These are phyloP conservation scores for Xylaria venustula DNA, from an alignment of 495 filamentous ascomycete genomes.

Conservation along the genomic window DNA sequence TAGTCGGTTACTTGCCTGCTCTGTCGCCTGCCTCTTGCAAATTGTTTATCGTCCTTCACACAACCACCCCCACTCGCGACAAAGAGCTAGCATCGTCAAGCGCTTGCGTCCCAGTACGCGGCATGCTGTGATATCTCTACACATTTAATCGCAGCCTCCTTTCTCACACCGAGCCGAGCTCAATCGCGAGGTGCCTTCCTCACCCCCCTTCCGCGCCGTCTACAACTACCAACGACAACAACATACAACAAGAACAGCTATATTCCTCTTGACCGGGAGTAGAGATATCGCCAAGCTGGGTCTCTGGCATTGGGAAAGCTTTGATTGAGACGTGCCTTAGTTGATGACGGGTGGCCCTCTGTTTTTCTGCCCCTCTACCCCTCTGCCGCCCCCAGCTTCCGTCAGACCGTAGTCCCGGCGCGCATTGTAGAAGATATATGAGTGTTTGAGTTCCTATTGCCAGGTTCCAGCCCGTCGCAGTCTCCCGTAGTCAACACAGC, in stretches of 20 bases:
- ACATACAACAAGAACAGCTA: neutral
- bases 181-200: neutral
- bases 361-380: neutral
- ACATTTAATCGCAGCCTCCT: neutral
- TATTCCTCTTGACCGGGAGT: neutral
- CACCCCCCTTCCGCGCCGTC: too few relatives aligned
- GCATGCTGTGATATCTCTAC: neutral
- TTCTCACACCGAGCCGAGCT: neutral
- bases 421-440: conserved; percentile 34
- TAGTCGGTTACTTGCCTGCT: too few relatives aligned
- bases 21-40: too few relatives aligned
- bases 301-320: conserved; percentile 21
- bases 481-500: conserved; percentile 12
- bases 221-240: too few relatives aligned
- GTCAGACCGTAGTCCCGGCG: conserved; percentile 15
- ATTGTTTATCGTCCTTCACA: too few relatives aligned
- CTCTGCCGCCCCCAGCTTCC: conserved; percentile 10
- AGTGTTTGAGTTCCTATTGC: conserved; percentile 27
- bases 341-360: conserved; percentile 19
- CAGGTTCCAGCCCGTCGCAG: conserved; percentile 17
- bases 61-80: neutral
- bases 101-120: neutral
- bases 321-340: conserved; percentile 21
- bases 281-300: conserved; percentile 16
- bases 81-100: neutral